Conservation (phyloP, 192 early-diverging fungal genomes). For the Backusella parvicylindrica region DNA sequence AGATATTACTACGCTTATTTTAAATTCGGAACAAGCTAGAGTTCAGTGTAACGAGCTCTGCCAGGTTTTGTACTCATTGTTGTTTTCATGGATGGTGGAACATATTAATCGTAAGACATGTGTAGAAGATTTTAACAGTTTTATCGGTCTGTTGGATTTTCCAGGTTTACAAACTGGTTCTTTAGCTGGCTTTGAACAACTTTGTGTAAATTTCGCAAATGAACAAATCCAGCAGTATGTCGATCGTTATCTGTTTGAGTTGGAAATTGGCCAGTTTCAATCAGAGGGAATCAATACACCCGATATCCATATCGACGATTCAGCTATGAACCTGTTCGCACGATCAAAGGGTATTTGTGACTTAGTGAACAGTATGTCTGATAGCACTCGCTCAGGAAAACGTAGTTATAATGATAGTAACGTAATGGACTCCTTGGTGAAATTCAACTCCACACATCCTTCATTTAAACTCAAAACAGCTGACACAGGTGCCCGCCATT, state of each 20-base stretch:
- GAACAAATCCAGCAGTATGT: conserved; percentile 64
- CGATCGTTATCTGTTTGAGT: conserved; percentile 49
- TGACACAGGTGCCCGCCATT: conserved; percentile 37
- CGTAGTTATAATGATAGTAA: conserved; percentile 40
- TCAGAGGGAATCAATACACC: conserved; percentile 54
- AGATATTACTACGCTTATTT: conserved; percentile 87
- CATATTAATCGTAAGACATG: conserved; percentile 82
- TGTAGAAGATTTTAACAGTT: conserved; percentile 62
- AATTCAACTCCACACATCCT: conserved; percentile 29
- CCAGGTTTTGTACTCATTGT: conserved; percentile 74
- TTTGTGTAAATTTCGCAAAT: conserved; percentile 63
- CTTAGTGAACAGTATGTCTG: conserved; percentile 40
- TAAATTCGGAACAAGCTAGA: conserved; percentile 75
- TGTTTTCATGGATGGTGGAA: conserved; percentile 89
- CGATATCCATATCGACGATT: conserved; percentile 10
- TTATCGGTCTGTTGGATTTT: conserved; percentile 81
- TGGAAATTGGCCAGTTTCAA: conserved; percentile 37
- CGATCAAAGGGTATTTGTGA: conserved; percentile 47
- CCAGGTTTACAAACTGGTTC: conserved; percentile 58
- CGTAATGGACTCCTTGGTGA: conserved; percentile 29
- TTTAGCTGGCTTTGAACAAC: conserved; percentile 57
- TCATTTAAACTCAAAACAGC: conserved; percentile 38
- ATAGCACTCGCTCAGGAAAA: conserved; percentile 29
- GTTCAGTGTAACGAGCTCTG: conserved; percentile 81
- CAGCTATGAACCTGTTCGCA: conserved; percentile 47